Base-by-base conservation (phyloP, 2,329 filamentous ascomycete species). In the Aspergillus novoparasiticus region DNA sequence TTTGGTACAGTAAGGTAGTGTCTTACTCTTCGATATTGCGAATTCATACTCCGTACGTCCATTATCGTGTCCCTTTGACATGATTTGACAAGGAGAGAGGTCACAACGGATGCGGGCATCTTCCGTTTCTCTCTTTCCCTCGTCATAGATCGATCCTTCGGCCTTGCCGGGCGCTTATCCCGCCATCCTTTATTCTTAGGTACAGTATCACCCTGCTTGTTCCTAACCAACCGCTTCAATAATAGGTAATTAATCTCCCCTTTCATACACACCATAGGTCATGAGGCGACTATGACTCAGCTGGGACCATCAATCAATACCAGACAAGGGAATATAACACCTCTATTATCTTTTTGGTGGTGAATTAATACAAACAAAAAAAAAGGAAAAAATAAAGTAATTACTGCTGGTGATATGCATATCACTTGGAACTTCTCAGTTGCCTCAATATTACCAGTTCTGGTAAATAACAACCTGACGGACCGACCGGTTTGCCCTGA, bases 151-250 rank as follows among this genome's bases (percentile, higher is more conserved):
- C 45, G 30, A n/a, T 58, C 30, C 36, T 48, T 62, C 60, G 60
- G 60, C 16, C 43, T 57, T 53, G 51, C 45, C 61, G 61, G 61
- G 61, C 61, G 61, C 61, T 55, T 59, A 63, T 63, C 57, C 61
- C 58, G 50, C 57, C 61, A 57, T 59, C 41, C 51, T 55, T 59
- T 36, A 55, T 55, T 36, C 28, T 23, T n/a, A 50, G 46, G 21
- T 34, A 39, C 36, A 23, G 43, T 54, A 41, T 16, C 39, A 41
- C 39, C 28, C 45, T 51, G 36, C 55, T 45, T 55, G 36, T 59
- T 61, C 59, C 56, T 59, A 56, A 23, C 59, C 55, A 61, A 59
- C 61, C 58, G 46, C 43, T 43, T 41, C 45, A 39, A 32, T n/a
- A 51, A 51, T 10, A 21, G 28, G n/a, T 11, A 51, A n/a, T 51